phyloP scores from a whole-genome alignment of 768 basidiomycete genomes.

The Thelephora ganbajun region DNA sequence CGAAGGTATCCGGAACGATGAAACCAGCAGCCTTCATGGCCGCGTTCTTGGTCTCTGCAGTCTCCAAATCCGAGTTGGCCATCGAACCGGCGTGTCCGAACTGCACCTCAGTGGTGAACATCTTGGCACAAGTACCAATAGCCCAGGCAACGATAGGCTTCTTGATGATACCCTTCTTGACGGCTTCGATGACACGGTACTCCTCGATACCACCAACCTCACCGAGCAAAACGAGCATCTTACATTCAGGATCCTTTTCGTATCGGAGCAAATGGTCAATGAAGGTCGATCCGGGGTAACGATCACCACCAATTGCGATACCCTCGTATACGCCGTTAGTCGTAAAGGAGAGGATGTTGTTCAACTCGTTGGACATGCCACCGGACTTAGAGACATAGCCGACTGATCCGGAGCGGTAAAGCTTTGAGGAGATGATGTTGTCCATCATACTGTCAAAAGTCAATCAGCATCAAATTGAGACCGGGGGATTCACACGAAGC shows the following conservation, averaged over 20 bases:
- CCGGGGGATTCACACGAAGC: background rate
- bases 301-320: slow-evolving; percentile 98
- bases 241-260: slow-evolving; percentile 93
- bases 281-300: slow-evolving; percentile 97
- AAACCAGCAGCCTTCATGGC: slow-evolving; percentile 94
- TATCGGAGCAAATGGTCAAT: slow-evolving; percentile 98
- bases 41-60: slow-evolving; percentile 94
- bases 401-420: slow-evolving; percentile 94
- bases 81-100: slow-evolving; percentile 98
- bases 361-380: slow-evolving; percentile 99
- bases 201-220: slow-evolving; percentile 99
- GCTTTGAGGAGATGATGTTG: slow-evolving; percentile 97
- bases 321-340: slow-evolving; percentile 99
- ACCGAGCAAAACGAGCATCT: slow-evolving; percentile 97
- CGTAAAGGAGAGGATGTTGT: slow-evolving; percentile 94
- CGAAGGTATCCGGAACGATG: slow-evolving; percentile 95
- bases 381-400: slow-evolving; percentile 99
- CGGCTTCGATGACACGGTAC: slow-evolving; percentile 97
- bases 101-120: slow-evolving; percentile 99
- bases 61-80: slow-evolving; percentile 96
- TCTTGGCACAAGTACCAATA: slow-evolving; percentile 99
- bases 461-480: slow-evolving; percentile 4
- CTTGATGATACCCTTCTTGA: slow-evolving; percentile 84
- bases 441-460: slow-evolving; percentile 79
- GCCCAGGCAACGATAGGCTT: slow-evolving; percentile 99